Conservation (phyloP, 805 yeast genomes). For the Myxozyma geophila region DNA sequence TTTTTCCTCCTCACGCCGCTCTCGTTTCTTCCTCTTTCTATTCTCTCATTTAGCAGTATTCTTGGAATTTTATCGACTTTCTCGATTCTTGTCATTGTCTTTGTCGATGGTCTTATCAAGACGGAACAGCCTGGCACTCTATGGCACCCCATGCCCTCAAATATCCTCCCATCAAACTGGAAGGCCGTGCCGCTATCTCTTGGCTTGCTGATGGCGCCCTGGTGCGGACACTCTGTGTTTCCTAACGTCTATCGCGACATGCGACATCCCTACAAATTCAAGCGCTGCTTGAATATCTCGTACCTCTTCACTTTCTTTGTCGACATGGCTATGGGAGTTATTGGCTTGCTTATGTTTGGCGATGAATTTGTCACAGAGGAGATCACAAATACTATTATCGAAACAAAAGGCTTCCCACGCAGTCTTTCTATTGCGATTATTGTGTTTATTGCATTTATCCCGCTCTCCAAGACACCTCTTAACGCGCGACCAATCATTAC, state of each 20-base stretch:
- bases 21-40: constrained; percentile 74
- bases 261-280: constrained; percentile 69
- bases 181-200: constrained; percentile 51
- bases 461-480: constrained; percentile 82
- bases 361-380: constrained; percentile 40
- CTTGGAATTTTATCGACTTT: constrained; percentile 74
- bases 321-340: constrained; percentile 63
- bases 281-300: constrained; percentile 57
- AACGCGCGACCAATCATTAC: constrained; percentile 82
- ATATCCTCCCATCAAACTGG: constrained; percentile 68
- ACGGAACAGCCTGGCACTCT: constrained; percentile 74
- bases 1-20: constrained; percentile 74
- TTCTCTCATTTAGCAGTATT: constrained; percentile 70
- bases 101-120: constrained; percentile 67
- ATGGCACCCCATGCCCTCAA: constrained; percentile 63
- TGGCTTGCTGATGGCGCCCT: constrained; percentile 58
- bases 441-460: constrained; percentile 75
- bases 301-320: constrained; percentile 62
- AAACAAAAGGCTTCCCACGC: constrained; percentile 68
- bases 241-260: constrained; percentile 77
- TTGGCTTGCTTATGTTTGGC: constrained; percentile 86
- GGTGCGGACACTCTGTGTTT: constrained; percentile 84
- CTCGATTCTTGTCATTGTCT: constrained; percentile 61
- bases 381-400: constrained; percentile 72
- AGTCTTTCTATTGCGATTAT: constrained; percentile 59